Percentiles rank a stretch among this genome's conserved stretches.
Conservation (phyloP, 805 yeast species). For the Candida saitoana region DNA sequence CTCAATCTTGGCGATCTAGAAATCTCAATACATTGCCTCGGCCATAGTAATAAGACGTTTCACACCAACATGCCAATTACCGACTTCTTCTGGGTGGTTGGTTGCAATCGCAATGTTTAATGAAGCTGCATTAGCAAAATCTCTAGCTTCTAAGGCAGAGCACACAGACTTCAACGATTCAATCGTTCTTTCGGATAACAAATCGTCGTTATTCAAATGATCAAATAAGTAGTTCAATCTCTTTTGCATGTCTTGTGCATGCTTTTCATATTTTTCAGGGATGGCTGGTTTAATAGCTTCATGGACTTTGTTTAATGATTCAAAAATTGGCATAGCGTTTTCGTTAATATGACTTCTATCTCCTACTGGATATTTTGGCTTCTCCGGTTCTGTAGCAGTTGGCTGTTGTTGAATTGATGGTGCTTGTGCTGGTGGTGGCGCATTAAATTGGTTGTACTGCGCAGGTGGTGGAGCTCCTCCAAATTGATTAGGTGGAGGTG, state of each 20-base stretch:
- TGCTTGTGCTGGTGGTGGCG: conserved; percentile 31
- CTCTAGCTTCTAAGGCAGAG: conserved; percentile 46
- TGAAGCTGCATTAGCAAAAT: conserved; percentile 56
- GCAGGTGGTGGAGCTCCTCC: conserved; percentile 20
- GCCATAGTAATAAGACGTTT: conserved; percentile 80
- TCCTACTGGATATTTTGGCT: conserved; percentile 49
- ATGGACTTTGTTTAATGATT: conserved; percentile 52
- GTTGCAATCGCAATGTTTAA: conserved; percentile 58
- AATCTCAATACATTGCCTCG: conserved; percentile 28
- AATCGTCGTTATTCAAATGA: conserved; percentile 69
- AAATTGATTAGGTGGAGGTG: conserved; percentile 9
- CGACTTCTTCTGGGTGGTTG: conserved; percentile 66
- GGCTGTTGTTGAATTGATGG: conserved; percentile 16
- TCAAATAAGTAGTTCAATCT: conserved; percentile 73
- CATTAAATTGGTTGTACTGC: conserved; percentile 11
- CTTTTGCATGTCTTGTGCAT: conserved; percentile 75
- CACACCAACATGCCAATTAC: conserved; percentile 91
- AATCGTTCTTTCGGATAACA: conserved; percentile 55
- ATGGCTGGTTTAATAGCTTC: conserved; percentile 64
- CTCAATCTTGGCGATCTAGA: not conserved
- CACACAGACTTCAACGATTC: conserved; percentile 50
- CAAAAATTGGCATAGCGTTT: conserved; percentile 53
- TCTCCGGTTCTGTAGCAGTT: conserved; percentile 17
- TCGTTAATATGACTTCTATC: conserved; percentile 67
- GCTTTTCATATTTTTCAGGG: conserved; percentile 71